Percentiles rank a stretch among this genome's conserved stretches.
phyloP scores from a whole-genome alignment of 164 flowering plant genomes.

The Platanus orientalis region DNA sequence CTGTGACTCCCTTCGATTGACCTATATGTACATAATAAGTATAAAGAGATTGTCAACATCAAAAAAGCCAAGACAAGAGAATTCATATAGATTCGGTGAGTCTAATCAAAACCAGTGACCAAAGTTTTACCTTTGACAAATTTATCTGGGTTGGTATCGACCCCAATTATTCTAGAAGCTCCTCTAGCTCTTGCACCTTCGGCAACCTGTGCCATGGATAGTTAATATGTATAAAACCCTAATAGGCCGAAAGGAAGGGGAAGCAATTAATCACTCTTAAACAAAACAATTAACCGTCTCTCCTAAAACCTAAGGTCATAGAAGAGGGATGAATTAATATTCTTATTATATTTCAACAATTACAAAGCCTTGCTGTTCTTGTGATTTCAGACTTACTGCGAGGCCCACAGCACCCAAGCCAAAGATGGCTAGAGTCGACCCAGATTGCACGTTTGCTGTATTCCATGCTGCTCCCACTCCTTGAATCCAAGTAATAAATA shows the following conservation, averaged over 20 bases:
- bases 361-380: neutral
- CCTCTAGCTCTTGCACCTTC: constrained; percentile 69
- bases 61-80: too few species aligned
- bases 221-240: neutral
- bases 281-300: too few species aligned
- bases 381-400: constrained; percentile 38
- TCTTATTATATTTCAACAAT: too few species aligned
- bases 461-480: constrained; percentile 85
- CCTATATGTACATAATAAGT: too few species aligned
- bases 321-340: too few species aligned
- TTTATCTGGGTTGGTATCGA: constrained; percentile 58
- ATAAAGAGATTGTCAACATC: too few species aligned
- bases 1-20: constrained; percentile 58
- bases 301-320: too few species aligned
- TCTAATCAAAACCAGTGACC: too few species aligned
- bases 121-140: constrained; percentile 39
- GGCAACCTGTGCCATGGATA: constrained; percentile 37
- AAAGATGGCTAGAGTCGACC: constrained; percentile 58
- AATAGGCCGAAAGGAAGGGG: too few species aligned
- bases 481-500: constrained; percentile 5
- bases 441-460: constrained; percentile 56
- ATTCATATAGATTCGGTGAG: too few species aligned
- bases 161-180: constrained; percentile 66
- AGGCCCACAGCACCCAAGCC: constrained; percentile 82
- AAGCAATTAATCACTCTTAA: neutral